phyloP scores from a whole-genome alignment of 805 yeast genomes.

The Candida taoyuanica region DNA sequence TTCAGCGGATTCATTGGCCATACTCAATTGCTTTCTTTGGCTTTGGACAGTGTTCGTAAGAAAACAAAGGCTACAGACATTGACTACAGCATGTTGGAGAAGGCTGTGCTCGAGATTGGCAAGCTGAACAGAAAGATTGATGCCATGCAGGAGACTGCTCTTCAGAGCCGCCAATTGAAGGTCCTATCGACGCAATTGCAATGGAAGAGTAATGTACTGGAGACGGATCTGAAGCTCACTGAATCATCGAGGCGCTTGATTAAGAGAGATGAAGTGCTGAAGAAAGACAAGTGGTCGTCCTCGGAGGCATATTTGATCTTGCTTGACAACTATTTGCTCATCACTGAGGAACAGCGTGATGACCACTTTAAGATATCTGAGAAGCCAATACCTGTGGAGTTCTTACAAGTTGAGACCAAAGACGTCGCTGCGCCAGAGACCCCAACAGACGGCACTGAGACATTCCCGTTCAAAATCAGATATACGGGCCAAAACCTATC shows the following conservation, averaged over 20 bases:
- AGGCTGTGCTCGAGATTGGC: conserved; percentile 52
- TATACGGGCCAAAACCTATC: conserved; percentile 54
- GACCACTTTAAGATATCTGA: conserved; percentile 42
- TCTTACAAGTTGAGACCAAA: conserved; percentile 47
- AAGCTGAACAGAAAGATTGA: conserved; percentile 56
- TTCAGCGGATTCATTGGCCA: conserved; percentile 54
- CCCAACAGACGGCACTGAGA: conserved; percentile 14
- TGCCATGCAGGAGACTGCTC: conserved; percentile 55
- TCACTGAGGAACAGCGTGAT: conserved; percentile 52
- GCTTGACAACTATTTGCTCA: conserved; percentile 64
- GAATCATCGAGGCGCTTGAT: conserved; percentile 54
- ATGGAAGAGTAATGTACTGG: conserved; percentile 44
- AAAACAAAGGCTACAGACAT: conserved; percentile 42
- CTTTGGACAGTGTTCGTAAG: conserved; percentile 54
- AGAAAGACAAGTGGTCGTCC: conserved; percentile 61
- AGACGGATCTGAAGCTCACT: conserved; percentile 46
- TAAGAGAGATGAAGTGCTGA: conserved; percentile 50
- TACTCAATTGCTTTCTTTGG: conserved; percentile 54
- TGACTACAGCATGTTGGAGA: conserved; percentile 46
- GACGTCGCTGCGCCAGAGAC: conserved; percentile 20
- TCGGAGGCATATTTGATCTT: conserved; percentile 49
- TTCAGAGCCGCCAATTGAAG: conserved; percentile 50
- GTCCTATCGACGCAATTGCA: conserved; percentile 47
- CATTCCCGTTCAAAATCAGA: conserved; percentile 45
- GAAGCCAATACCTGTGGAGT: conserved; percentile 58